Evolutionary conservation across 768 basidiomycete genomes (phyloP), one percentile per base, ranked within the genome.

Genomic region (Omphalotus guepiniiformis): DNA sequence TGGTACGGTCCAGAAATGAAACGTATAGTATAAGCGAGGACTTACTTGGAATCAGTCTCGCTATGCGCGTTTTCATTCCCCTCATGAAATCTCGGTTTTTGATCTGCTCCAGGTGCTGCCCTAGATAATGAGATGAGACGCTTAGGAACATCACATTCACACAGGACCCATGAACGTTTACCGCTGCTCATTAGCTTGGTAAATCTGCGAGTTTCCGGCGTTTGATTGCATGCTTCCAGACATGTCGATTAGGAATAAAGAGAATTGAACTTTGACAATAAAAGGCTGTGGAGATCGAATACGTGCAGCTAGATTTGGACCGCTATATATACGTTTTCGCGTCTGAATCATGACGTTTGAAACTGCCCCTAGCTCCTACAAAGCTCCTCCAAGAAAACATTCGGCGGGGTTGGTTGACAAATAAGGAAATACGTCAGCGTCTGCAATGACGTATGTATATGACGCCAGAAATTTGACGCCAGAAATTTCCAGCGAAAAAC

Each of bases 181-280:
- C 75, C 70, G 71, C 53, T 79, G 76, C 42, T 79, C 76, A 18
- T 69, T 65, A 39, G 63, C 73, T 36, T 74, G 64, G 59, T 78
- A 73, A 34, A 72, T 62, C 25, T 76, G 76, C 2, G 66, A 55
- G 52, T 71, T 74, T n/a, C 74, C 75, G 35, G 73, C 71, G 43
- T 72, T 73, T 39, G 76, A 77, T 58, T 70, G 70, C 75, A 78
- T 78, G 29, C 39, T 41, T 47, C 46, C 37, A 36, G 40, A 42
- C 39, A 42, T 42, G 0, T n/a, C 30, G 30, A 32, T n/a, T 9
- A 9, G 9, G 30, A n/a, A 9, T n/a, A n/a, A n/a, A n/a, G n/a
- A n/a, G n/a, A n/a, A n/a, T n/a, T n/a, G n/a, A n/a, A n/a, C n/a
- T n/a, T n/a, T n/a, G n/a, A n/a, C n/a, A n/a, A n/a, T n/a, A n/a